phyloP scores from a whole-genome alignment of 129 eudicot genomes.

The Flaveria brownii region DNA sequence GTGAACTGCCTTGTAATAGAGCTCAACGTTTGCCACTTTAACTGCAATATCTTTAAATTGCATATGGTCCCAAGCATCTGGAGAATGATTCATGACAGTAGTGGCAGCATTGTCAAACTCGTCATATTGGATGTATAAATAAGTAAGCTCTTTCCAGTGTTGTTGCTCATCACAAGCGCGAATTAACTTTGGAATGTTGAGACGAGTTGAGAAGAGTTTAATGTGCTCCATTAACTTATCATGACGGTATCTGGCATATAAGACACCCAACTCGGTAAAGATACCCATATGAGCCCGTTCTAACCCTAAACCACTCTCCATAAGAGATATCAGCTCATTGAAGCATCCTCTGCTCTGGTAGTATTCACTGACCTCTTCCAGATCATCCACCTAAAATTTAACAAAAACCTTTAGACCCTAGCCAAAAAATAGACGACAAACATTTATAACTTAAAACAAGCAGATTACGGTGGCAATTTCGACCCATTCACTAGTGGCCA shows the following conservation, averaged over 20 bases:
- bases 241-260: constrained; percentile 94
- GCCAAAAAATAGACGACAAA: not conserved
- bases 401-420: constrained; percentile 2
- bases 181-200: constrained; percentile 96
- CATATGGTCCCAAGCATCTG: constrained; percentile 99
- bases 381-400: constrained; percentile 79
- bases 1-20: constrained; percentile 94
- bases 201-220: constrained; percentile 91
- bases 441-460: not conserved
- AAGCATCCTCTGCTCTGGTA: constrained; percentile 98
- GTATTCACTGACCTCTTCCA: constrained; percentile 95
- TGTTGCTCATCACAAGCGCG: constrained; percentile 99
- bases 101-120: constrained; percentile 99
- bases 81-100: constrained; percentile 98
- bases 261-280: constrained; percentile 95
- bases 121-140: constrained; percentile 83
- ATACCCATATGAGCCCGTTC: constrained; percentile 99
- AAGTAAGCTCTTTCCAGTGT: constrained; percentile 96
- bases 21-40: constrained; percentile 96
- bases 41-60: constrained; percentile 94
- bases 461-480: not conserved
- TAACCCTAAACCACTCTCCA: constrained; percentile 98
- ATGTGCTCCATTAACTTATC: constrained; percentile 99
- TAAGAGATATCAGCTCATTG: constrained; percentile 90
- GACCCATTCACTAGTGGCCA: not conserved